Conservation (phyloP, 768 basidiomycete genomes). For the Xerocomellus dryophilus region DNA sequence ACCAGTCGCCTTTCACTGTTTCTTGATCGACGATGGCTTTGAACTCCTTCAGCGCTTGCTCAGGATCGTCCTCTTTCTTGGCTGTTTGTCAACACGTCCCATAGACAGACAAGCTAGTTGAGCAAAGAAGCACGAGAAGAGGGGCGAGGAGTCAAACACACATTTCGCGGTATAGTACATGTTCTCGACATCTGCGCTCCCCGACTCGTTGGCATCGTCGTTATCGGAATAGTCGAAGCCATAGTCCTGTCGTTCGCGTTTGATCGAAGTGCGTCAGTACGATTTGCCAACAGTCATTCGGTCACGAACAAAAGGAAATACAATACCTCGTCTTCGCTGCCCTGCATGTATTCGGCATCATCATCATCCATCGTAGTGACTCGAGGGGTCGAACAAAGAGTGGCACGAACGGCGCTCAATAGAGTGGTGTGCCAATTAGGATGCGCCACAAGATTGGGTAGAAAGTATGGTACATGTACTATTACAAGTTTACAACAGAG, state of each 20-base stretch:
- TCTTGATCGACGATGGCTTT: slow-evolving; percentile 85
- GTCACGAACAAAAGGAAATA: slow-evolving; percentile 11
- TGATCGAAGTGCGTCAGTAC: neutral
- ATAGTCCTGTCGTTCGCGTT: slow-evolving; percentile 62
- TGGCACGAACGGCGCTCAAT: neutral
- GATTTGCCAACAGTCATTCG: neutral
- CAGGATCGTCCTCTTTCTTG: slow-evolving; percentile 91
- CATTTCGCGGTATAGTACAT: slow-evolving; percentile 98
- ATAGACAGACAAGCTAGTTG: neutral
- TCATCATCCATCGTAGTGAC: slow-evolving; percentile 74
- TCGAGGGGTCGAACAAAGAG: slow-evolving; percentile 6
- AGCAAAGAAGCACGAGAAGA: neutral
- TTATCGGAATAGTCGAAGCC: slow-evolving; percentile 95
- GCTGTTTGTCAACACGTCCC: slow-evolving; percentile 41
- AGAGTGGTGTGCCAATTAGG: neutral
- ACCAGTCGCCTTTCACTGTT: slow-evolving; percentile 94
- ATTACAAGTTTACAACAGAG: slow-evolving; percentile 30
- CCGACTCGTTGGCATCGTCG: slow-evolving; percentile 76
- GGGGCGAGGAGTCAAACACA: slow-evolving; percentile 37
- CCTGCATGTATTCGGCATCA: slow-evolving; percentile 93
- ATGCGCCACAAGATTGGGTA: neutral
- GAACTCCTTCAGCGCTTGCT: slow-evolving; percentile 89
- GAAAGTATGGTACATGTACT: neutral
- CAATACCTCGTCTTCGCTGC: slow-evolving; percentile 78
- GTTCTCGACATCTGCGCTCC: slow-evolving; percentile 90